Percentiles rank a stretch among this genome's conserved stretches.
These are phyloP conservation scores for Funneliformis geosporum DNA, from an alignment of 192 early-diverging fungal genomes.

Conservation along the genomic window DNA sequence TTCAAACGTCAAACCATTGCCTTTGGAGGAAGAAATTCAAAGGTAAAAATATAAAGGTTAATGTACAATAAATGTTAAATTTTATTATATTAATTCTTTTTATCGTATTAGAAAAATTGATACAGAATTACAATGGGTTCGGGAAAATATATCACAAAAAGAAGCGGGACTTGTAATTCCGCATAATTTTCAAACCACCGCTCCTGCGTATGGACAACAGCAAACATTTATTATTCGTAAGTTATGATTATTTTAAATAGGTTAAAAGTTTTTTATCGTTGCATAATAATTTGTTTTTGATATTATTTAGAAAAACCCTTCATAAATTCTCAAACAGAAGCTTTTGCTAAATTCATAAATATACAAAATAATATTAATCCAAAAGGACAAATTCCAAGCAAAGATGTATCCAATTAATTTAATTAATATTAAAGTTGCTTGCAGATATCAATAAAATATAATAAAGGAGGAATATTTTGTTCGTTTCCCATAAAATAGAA, in stretches of 20 bases:
- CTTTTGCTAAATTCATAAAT: conserved; percentile 69
- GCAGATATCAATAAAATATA: too few relatives aligned
- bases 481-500: too few relatives aligned
- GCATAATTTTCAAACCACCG: conserved; percentile 75
- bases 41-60: conserved; percentile 29
- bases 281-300: conserved; percentile 26
- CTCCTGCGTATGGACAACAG: conserved; percentile 50
- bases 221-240: conserved; percentile 42
- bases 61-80: neutral
- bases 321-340: conserved; percentile 83
- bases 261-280: conserved; percentile 7
- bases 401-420: too few relatives aligned
- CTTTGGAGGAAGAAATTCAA: conserved; percentile 45
- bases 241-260: neutral
- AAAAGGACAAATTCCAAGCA: conserved; percentile 38
- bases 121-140: conserved; percentile 66
- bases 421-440: too few relatives aligned
- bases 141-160: conserved; percentile 55
- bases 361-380: conserved; percentile 73
- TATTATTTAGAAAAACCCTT: conserved; percentile 47
- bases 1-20: conserved; percentile 50
- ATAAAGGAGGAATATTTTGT: too few relatives aligned
- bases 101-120: conserved; percentile 52
- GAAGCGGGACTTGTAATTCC: conserved; percentile 68
- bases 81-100: conserved; percentile 8